A percentile compares a stretch with the other conserved stretches of the same genome.
These are phyloP conservation scores for Buddleja alternifolia DNA, from an alignment of 257 asterid species.

Conservation along the genomic window DNA sequence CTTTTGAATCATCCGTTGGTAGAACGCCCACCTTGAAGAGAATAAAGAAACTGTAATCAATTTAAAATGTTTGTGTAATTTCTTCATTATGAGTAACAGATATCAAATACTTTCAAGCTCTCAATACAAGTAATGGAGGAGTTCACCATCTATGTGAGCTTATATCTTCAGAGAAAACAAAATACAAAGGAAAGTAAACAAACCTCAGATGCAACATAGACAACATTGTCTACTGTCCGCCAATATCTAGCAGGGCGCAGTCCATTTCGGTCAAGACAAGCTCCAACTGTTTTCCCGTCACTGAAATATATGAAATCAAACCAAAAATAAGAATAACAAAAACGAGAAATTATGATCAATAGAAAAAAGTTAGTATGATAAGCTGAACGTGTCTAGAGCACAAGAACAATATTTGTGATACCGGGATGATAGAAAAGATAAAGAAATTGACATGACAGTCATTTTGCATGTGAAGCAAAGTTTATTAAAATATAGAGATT, in stretches of 20 bases:
- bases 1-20: constrained; percentile 91
- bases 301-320: constrained; percentile 44
- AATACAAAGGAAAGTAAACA: constrained; percentile 29
- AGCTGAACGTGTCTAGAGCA: no score
- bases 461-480: constrained; percentile 13
- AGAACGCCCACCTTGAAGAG: constrained; percentile 86
- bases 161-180: neutral
- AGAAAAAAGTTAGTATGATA: no score
- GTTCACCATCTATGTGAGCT: neutral
- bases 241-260: constrained; percentile 99
- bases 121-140: neutral
- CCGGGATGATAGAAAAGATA: constrained; percentile 6
- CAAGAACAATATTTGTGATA: constrained; percentile 1
- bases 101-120: neutral
- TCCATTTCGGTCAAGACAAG: constrained; percentile 98
- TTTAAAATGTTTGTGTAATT: constrained; percentile 16
- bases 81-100: no score
- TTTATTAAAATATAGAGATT: neutral
- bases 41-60: constrained; percentile 30
- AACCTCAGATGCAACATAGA: constrained; percentile 99
- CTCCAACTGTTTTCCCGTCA: constrained; percentile 99
- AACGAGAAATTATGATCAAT: neutral
- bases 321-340: constrained; percentile 16
- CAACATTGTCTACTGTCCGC: constrained; percentile 92
- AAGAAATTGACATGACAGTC: neutral